Base-by-base conservation (phyloP, 768 basidiomycete species). In the Kwoniella europaea region DNA sequence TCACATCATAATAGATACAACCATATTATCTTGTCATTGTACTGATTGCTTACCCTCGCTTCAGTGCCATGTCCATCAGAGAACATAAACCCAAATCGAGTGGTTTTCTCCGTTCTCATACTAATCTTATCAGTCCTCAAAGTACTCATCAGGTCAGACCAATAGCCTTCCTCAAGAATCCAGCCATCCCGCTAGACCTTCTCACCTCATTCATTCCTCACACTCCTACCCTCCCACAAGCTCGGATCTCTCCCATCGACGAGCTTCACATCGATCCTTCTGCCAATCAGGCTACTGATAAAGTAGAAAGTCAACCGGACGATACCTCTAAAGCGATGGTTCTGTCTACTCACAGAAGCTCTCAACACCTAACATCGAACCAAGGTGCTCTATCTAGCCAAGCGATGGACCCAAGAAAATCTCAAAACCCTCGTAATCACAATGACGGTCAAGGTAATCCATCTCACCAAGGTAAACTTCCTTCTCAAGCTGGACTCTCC, bases 211-310 rank as follows among this genome's bases (percentile, higher is more conserved):
- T 55, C 54, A 18, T 50, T 50, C 46, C 46, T 55, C 15, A n/a
- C 54, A 12, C n/a, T 24, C 10, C n/a, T 55, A 55, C n/a, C 54
- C 24, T n/a, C 6, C 54, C 54, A 18, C 54, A 22, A 55, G 54
- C 54, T 55, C n/a, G 54, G 20, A 55, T 55, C n/a, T 55, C 54
- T 10, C 54, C 54, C 24, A 55, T 55, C 24, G 24, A 55, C 54
- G 54, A 55, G 15, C 3, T 13, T 52, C 5, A 52, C 50, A 16
- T 16, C 50, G 50, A 20, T 13, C 20, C 50, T 52, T 16, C 20
- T 35, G 35, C 35, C 5, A 0, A 35, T 35, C 35, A 35, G 35
- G 7, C 35, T 35, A 35, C 35, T 35, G 7, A 35, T 4, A 6
- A 35, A 35, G 35, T 35, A 35, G 35, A 35, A 35, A 35, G 35